Conservation (phyloP, 2,329 filamentous ascomycete species). For the Microdochium trichocladiopsis region DNA sequence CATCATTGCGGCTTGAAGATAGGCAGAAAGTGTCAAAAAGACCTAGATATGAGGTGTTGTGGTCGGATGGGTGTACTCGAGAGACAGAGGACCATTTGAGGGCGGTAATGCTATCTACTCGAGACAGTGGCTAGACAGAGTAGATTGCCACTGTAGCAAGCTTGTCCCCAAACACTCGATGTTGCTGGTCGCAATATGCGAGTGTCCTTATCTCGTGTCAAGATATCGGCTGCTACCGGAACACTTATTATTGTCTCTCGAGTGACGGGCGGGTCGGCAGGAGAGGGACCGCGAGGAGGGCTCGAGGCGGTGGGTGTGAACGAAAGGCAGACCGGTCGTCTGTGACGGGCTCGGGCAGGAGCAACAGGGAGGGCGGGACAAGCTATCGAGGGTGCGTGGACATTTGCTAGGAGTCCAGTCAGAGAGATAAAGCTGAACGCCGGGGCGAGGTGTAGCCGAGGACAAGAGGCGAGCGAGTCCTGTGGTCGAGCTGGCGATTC, state of each 20-base stretch:
- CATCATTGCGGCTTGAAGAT: constrained; percentile 44
- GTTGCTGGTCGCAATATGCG: background rate
- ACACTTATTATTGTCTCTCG: background rate
- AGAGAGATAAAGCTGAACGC: background rate
- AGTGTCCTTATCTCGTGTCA: background rate
- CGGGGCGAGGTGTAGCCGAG: background rate
- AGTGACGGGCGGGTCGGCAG: no score
- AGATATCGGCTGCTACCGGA: background rate
- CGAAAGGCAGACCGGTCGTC: background rate
- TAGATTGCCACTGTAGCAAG: background rate
- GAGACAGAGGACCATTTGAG: background rate
- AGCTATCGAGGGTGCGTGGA: background rate
- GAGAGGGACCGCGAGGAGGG: no score
- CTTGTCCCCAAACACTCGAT: background rate
- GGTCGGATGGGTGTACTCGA: background rate
- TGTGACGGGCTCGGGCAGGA: background rate
- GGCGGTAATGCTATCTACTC: background rate
- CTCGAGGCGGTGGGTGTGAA: background rate
- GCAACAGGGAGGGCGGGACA: background rate
- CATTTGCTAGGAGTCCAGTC: background rate
- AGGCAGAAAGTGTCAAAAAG: background rate
- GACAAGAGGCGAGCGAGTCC: background rate
- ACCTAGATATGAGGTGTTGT: background rate
- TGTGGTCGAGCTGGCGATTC: no score
- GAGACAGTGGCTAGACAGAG: background rate